Base-by-base conservation (phyloP, 495 filamentous ascomycete species). In the Aspergillus bridgeri region DNA sequence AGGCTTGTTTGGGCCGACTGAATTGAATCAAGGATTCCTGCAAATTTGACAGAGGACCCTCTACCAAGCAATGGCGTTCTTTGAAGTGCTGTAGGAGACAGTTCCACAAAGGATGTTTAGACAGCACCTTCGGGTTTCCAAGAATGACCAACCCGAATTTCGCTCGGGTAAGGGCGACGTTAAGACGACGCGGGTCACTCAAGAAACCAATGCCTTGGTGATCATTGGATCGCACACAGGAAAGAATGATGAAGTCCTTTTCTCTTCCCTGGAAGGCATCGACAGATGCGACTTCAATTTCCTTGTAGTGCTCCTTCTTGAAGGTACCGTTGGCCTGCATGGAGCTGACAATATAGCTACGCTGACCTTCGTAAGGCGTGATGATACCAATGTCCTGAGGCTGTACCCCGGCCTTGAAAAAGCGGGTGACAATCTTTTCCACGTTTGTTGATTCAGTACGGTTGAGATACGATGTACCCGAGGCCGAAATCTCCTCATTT, bases 151-250 rank as follows among this genome's bases (percentile, higher is more conserved):
- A 74, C 48, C 94, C 94, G 71, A 89, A 99, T 73, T 96, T 96
- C 43, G 94, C 95, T 69, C 94, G 90, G 51, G 94, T 99, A 51
- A 99, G 84, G 17, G 94, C 94, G n/a, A 99, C 94, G 68, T 99
- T 99, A 63, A 99, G 86, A 80, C 94, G 95, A 61, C 94, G 91
- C 45, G 94, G 94, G 64, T 99, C 94, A 60, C 93, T 97, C 78
- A 99, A 82, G 81, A 99, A 99, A 73, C 94, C 94, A 66, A 99
- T 98, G 60, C 94, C 94, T 75, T 99, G 94, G 68, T 99, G 96
- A 63, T 98, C 95, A 64, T 99, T 99, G 61, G 93, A 97, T 67
- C 94, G 91, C 48, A 99, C 94, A 71, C 94, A 99, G 54, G 94
- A 99, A 13, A 98, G 81, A 24, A 99, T 92, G 60, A 99, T 98